Base-by-base conservation (phyloP, 768 basidiomycete species). In the Boletus fagicola region DNA sequence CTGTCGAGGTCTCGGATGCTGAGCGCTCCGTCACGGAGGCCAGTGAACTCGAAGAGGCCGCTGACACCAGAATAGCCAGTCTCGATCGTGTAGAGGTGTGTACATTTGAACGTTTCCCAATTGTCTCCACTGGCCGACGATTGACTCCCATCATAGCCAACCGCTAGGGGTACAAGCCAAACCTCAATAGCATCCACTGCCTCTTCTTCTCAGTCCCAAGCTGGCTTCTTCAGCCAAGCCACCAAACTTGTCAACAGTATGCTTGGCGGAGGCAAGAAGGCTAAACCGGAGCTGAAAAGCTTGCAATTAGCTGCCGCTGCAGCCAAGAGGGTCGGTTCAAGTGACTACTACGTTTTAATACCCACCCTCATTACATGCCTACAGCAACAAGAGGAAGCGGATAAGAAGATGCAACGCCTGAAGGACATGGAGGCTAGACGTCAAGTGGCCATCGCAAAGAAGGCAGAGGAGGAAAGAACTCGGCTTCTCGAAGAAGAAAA, bases 341-440 rank as follows among this genome's bases (percentile, higher is more conserved):
- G 62, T 42, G 1, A 48, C 5, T 53, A 30, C 38, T 22, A 1
- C 26, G 46, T 35, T 30, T 35, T 59, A 24, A 53, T 26, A 18
- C 33, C 12, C 33, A 22, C 40, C 26, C 54, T 61, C 39, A 62
- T 57, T 48, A 51, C 60, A 46, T 52, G 13, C 28, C 26, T 36
- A 40, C 65, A 97, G 95, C 92, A 95, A 79, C 90, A 95, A 77
- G 91, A 90, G 62, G 90, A 92, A 67, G 80, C 82, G 35, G 92
- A 92, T 61, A 92, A 88, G 74, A 92, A 90, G 72, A 82, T 80
- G 1, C 75, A 80, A 12, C 78, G 88, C 28, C 73, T 88, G 57
- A 92, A 85, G 63, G 89, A 93, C 56, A 90, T 90, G 84, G 94
- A 95, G 62, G 79, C 80, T 46, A 80, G 92, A 44, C 85, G 92